These are phyloP conservation scores for Flaveria floridana DNA, from an alignment of 140 eudicot genomes.

Conservation along the genomic window DNA sequence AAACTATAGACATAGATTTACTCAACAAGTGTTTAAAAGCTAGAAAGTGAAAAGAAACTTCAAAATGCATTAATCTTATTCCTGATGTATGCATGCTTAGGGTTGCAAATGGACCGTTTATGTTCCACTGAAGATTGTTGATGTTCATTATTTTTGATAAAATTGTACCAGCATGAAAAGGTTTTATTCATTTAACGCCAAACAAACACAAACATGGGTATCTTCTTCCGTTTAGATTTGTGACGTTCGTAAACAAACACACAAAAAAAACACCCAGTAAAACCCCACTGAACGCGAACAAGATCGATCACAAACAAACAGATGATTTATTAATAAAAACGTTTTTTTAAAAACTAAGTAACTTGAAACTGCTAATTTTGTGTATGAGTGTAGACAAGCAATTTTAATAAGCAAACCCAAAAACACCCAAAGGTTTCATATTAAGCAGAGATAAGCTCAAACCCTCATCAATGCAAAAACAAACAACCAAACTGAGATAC, in stretches of 20 bases:
- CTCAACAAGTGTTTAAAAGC: background rate
- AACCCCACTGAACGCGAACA: no score
- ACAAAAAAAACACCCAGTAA: no score
- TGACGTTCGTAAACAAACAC: background rate
- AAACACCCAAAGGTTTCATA: background rate
- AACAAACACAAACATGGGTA: background rate
- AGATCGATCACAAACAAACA: background rate
- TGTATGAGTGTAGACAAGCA: no score
- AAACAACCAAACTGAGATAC: background rate
- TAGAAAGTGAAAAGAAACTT: background rate
- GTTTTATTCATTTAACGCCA: background rate
- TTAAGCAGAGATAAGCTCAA: background rate
- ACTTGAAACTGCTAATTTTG: no score
- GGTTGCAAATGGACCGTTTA: background rate
- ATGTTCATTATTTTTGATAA: background rate
- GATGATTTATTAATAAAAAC: background rate
- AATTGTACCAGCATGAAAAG: background rate
- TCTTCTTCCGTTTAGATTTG: background rate
- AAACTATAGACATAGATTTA: no score
- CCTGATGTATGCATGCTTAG: background rate
- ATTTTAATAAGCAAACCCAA: background rate
- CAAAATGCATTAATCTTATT: background rate
- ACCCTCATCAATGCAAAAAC: background rate
- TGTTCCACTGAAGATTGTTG: no score
- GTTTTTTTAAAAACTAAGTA: background rate